Evolutionary conservation across 1,284 basidiomycete species (phyloP).

Genomic region (Cryptococcus floricola): DNA sequence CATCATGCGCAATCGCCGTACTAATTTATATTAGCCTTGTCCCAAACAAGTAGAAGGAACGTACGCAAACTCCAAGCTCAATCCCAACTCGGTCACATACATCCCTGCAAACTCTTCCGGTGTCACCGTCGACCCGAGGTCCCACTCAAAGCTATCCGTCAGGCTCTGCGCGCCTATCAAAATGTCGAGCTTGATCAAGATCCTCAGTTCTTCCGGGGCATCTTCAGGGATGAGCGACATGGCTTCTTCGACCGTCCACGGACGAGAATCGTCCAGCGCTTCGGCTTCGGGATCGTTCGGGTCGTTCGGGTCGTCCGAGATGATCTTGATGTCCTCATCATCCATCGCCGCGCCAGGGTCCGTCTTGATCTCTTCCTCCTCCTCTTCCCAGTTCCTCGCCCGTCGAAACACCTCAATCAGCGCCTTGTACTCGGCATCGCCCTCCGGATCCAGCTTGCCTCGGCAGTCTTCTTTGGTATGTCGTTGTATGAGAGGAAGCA

Average conservation of each 20-base stretch:
- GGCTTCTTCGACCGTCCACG: constrained; percentile 45
- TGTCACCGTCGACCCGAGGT: constrained; percentile 71
- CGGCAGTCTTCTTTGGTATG: constrained; percentile 4
- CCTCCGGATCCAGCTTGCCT: constrained; percentile 32
- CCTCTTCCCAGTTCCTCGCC: constrained; percentile 16
- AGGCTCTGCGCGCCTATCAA: constrained; percentile 90
- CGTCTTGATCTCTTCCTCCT: constrained; percentile 32
- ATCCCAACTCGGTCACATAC: constrained; percentile 81
- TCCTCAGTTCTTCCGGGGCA: constrained; percentile 77
- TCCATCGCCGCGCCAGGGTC: constrained; percentile 27
- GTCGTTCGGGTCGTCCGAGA: constrained; percentile 18
- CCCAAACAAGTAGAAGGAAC: constrained; percentile 31
- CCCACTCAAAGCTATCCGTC: constrained; percentile 98
- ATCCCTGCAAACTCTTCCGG: constrained; percentile 91
- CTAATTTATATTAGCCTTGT: constrained; percentile 48
- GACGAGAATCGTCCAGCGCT: constrained; percentile 35
- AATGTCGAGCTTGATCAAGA: constrained; percentile 93
- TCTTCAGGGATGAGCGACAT: constrained; percentile 37
- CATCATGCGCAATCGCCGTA: constrained; percentile 91
- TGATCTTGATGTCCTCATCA: constrained; percentile 20
- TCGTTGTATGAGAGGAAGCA: constrained; percentile 27
- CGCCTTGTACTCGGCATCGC: constrained; percentile 20
- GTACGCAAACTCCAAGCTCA: constrained; percentile 87
- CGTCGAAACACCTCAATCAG: constrained; percentile 30
- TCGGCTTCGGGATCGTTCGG: constrained; percentile 37